Conservation (phyloP, 306 rosid species). For the Trifolium dubium region DNA sequence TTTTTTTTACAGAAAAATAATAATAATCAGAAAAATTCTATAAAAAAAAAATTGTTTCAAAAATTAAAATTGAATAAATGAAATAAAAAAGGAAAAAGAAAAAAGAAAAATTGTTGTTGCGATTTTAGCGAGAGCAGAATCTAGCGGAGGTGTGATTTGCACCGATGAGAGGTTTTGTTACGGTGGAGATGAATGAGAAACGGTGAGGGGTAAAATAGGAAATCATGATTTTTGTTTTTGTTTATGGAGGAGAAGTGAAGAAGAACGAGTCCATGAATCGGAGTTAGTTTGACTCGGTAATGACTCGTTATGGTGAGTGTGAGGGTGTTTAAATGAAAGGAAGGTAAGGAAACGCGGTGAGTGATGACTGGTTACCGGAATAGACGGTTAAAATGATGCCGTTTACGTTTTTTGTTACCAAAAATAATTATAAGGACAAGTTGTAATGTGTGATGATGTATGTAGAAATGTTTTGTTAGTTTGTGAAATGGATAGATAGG, state of each 20-base stretch:
- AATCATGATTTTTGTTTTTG: slow-evolving; percentile 54
- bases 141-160: slow-evolving; percentile 93
- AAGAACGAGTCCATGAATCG: slow-evolving; percentile 38
- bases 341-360: slow-evolving; percentile 25
- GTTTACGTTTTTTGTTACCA: background rate
- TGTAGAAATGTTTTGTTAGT: background rate
- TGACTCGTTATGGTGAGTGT: slow-evolving; percentile 19
- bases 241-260: slow-evolving; percentile 39
- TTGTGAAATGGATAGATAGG: background rate
- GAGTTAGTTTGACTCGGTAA: slow-evolving; percentile 19
- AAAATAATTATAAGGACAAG: background rate
- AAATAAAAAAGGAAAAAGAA: background rate
- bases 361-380: slow-evolving; percentile 37
- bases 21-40: slow-evolving; percentile 8
- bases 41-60: no score
- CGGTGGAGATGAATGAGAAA: slow-evolving; percentile 42
- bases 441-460: background rate
- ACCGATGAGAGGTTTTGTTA: slow-evolving; percentile 57
- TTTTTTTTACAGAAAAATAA: slow-evolving; percentile 12
- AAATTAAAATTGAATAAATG: background rate
- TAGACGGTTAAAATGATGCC: slow-evolving; percentile 26
- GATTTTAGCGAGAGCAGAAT: slow-evolving; percentile 72
- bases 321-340: background rate
- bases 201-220: slow-evolving; percentile 52
- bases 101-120: background rate